Conservation (phyloP, 306 rosid genomes). For the Pterocarpus santalinus region DNA sequence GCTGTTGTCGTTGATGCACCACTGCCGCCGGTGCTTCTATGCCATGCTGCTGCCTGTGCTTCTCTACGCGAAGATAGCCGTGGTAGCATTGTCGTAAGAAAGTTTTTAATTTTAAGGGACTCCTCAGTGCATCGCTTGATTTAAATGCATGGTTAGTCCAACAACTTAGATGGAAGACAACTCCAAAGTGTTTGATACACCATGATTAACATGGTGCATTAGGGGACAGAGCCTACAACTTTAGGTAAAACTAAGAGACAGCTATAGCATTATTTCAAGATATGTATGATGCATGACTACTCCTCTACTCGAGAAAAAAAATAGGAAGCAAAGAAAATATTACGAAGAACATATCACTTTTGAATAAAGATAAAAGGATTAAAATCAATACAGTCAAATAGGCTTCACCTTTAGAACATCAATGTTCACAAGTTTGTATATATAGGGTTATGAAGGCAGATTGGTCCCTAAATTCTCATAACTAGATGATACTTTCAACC, state of each 20-base stretch:
- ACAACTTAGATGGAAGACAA: no score
- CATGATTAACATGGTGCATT: no score
- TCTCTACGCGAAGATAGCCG: no score
- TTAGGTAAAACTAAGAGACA: constrained; percentile 37
- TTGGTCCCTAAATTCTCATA: not conserved
- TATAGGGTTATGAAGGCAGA: constrained; percentile 12
- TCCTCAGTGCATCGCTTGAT: no score
- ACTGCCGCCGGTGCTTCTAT: no score
- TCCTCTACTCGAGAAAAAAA: not conserved
- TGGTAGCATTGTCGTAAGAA: no score
- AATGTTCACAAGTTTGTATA: constrained; percentile 18
- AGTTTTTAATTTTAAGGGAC: no score
- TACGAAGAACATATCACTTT: not conserved
- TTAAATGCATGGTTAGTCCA: no score
- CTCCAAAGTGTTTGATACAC: no score
- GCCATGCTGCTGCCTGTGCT: no score
- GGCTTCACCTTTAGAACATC: not conserved
- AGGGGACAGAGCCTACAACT: not conserved
- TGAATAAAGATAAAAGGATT: not conserved
- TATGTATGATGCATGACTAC: not conserved
- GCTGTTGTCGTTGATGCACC: no score
- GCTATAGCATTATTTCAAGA: constrained; percentile 27
- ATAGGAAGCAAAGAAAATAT: not conserved
- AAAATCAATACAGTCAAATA: not conserved
- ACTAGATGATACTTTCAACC: constrained; percentile 3